Conservation (phyloP, 345 rosid species). For the Bretschneidera sinensis region DNA sequence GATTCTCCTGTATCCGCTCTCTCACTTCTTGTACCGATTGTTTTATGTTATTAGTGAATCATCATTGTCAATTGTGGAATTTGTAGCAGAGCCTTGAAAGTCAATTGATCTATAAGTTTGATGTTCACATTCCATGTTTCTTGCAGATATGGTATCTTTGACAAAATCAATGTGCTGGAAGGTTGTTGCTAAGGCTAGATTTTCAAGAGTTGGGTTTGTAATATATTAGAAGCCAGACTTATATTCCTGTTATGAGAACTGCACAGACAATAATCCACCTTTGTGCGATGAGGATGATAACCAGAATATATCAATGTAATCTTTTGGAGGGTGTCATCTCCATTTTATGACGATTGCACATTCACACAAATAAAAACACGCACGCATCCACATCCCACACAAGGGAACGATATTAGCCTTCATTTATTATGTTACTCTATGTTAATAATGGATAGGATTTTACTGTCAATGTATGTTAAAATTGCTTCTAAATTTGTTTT, state of each 20-base stretch:
- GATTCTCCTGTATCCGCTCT: neutral
- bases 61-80: neutral
- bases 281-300: constrained; percentile 51
- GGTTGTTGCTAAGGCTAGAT: constrained; percentile 50
- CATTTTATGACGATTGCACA: neutral
- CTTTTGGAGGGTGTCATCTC: constrained; percentile 9
- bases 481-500: neutral
- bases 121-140: constrained; percentile 17
- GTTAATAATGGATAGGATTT: neutral
- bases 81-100: neutral
- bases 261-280: constrained; percentile 55
- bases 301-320: constrained; percentile 58
- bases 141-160: constrained; percentile 68
- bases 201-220: constrained; percentile 67
- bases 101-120: neutral
- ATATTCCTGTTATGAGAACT: constrained; percentile 61
- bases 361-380: neutral
- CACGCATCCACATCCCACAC: neutral
- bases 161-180: constrained; percentile 89
- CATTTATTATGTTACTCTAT: no score
- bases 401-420: no score
- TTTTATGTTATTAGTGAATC: neutral
- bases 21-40: neutral
- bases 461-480: neutral
- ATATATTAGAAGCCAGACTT: constrained; percentile 76